Evolutionary conservation across 176 grass and related monocot genomes (phyloP).

Genomic region (Alopecurus myosuroides): DNA sequence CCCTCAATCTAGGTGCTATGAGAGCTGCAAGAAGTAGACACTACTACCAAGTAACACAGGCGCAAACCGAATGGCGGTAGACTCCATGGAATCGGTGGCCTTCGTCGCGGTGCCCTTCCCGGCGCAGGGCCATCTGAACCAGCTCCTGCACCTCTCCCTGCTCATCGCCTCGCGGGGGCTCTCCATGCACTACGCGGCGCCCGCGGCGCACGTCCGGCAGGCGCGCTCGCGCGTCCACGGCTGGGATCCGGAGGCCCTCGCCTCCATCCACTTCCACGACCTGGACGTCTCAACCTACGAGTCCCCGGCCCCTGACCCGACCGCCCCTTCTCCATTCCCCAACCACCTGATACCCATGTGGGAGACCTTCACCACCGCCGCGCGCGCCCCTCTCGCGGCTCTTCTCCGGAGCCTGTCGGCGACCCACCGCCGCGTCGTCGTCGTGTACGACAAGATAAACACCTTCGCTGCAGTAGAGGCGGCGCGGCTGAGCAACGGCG

Average conservation of each 20-base stretch:
- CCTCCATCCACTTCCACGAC: slow-evolving; percentile 43
- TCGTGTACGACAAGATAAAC: slow-evolving; percentile 36
- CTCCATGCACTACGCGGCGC: slow-evolving; percentile 57
- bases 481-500: slow-evolving; percentile 34
- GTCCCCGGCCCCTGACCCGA: slow-evolving; percentile 26
- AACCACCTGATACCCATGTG: slow-evolving; percentile 43
- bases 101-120: slow-evolving; percentile 59
- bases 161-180: slow-evolving; percentile 38
- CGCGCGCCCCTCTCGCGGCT: slow-evolving; percentile 6
- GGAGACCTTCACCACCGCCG: background rate
- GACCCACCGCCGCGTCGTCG: slow-evolving; percentile 24
- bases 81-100: slow-evolving; percentile 13
- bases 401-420: slow-evolving; percentile 23
- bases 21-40: background rate
- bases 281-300: slow-evolving; percentile 32
- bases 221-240: slow-evolving; percentile 29
- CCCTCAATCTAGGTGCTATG: no score
- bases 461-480: slow-evolving; percentile 20
- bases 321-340: slow-evolving; percentile 29
- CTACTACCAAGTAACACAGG: background rate
- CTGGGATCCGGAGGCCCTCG: background rate
- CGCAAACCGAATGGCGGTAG: background rate
- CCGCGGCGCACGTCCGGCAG: slow-evolving; percentile 43
- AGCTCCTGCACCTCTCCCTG: slow-evolving; percentile 57
- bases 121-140: slow-evolving; percentile 68